These are phyloP conservation scores for Scheffersomyces insectosa DNA, from an alignment of 1,139 yeast genomes.

Conservation along the genomic window DNA sequence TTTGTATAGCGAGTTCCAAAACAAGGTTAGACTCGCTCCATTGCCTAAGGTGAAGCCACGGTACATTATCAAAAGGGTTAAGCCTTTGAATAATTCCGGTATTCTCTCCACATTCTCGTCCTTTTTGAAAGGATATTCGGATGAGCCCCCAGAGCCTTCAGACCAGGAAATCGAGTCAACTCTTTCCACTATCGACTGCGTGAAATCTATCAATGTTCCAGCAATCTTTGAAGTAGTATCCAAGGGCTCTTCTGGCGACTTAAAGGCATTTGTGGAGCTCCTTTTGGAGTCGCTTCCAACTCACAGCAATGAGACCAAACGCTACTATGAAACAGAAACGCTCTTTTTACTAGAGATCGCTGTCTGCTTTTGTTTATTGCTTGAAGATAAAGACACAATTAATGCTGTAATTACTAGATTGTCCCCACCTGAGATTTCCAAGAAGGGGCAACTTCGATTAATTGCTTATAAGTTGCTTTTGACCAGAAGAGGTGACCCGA, in stretches of 20 bases:
- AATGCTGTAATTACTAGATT: slow-evolving; percentile 24
- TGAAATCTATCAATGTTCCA: slow-evolving; percentile 63
- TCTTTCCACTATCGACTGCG: slow-evolving; percentile 77
- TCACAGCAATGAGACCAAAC: slow-evolving; percentile 33
- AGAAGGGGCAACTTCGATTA: slow-evolving; percentile 33
- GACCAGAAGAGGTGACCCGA: slow-evolving; percentile 29
- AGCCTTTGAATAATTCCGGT: slow-evolving; percentile 67
- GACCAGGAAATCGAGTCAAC: slow-evolving; percentile 91
- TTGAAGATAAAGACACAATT: slow-evolving; percentile 38
- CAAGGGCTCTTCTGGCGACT: slow-evolving; percentile 26
- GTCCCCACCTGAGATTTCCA: slow-evolving; percentile 23
- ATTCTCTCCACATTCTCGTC: slow-evolving; percentile 88
- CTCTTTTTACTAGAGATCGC: slow-evolving; percentile 57
- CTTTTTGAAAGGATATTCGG: slow-evolving; percentile 82
- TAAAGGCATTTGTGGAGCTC: slow-evolving; percentile 19
- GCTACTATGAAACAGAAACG: slow-evolving; percentile 54
- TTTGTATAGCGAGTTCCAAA: slow-evolving; percentile 64
- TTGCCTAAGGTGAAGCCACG: slow-evolving; percentile 68
- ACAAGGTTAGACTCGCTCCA: slow-evolving; percentile 47
- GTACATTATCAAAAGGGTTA: slow-evolving; percentile 60
- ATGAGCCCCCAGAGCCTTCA: slow-evolving; percentile 87
- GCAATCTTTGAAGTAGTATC: slow-evolving; percentile 49
- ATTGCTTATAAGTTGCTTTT: slow-evolving; percentile 44
- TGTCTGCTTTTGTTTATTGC: slow-evolving; percentile 50
- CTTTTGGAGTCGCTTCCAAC: slow-evolving; percentile 34